These are phyloP conservation scores for Hammondia hammondi DNA, from an alignment of 169 alveolate species.

Conservation along the genomic window DNA sequence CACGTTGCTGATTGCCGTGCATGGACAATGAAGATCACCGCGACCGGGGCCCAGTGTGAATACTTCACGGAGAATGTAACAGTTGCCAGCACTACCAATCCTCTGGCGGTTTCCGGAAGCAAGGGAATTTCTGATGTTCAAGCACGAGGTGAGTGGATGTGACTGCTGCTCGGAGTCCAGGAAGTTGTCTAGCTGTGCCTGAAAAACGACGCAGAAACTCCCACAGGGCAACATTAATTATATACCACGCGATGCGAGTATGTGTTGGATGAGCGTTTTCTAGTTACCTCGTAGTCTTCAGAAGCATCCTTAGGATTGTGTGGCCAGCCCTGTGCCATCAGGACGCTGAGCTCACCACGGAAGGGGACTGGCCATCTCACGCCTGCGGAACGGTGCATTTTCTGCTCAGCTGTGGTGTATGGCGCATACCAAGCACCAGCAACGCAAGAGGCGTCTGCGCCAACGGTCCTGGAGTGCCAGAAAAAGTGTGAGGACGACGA, in stretches of 20 bases:
- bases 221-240: no score
- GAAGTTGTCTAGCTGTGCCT: no score
- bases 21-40: neutral
- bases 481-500: neutral
- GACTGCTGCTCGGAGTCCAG: no score
- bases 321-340: no score
- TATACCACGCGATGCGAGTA: no score
- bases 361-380: no score
- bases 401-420: neutral
- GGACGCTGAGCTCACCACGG: no score
- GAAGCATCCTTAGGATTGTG: no score
- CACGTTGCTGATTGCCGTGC: neutral
- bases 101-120: conserved; percentile 1
- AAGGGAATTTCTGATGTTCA: neutral
- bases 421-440: neutral
- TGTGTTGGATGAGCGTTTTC: no score
- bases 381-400: neutral
- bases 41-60: neutral
- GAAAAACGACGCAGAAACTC: no score
- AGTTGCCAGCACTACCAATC: neutral
- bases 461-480: neutral
- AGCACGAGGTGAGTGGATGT: neutral
- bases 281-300: no score
- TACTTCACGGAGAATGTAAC: neutral
- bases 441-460: neutral